Conservation (phyloP, 257 asterid species). For the Solanum chmielewskii region DNA sequence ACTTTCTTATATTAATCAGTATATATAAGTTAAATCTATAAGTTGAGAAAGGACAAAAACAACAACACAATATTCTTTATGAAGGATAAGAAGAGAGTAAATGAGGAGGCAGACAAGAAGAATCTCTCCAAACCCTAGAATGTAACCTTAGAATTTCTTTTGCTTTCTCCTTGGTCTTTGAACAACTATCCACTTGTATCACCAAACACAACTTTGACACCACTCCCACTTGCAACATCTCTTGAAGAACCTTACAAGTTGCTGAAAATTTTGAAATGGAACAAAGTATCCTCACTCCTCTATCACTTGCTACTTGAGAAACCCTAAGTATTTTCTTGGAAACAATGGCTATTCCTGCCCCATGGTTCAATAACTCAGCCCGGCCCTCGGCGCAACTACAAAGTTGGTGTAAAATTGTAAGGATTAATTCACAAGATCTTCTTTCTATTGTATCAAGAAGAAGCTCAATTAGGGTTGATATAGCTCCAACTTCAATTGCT, state of each 20-base stretch:
- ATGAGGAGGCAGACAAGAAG: constrained; percentile 48
- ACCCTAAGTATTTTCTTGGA: constrained; percentile 75
- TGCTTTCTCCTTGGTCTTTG: constrained; percentile 41
- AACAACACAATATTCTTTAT: neutral
- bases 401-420: constrained; percentile 45
- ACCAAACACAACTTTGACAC: constrained; percentile 65
- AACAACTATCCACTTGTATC: constrained; percentile 33
- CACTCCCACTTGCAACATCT: constrained; percentile 70
- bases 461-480: constrained; percentile 33
- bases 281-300: constrained; percentile 41
- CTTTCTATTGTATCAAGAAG: constrained; percentile 32
- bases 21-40: neutral
- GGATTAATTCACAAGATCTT: constrained; percentile 30
- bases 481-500: constrained; percentile 41
- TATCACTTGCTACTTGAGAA: constrained; percentile 51
- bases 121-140: constrained; percentile 63
- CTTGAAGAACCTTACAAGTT: constrained; percentile 39
- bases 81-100: constrained; percentile 45
- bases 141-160: constrained; percentile 43
- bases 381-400: constrained; percentile 76
- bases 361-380: constrained; percentile 56
- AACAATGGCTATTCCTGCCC: constrained; percentile 59
- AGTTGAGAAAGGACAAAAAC: neutral
- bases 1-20: neutral
- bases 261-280: constrained; percentile 36